phyloP scores from a whole-genome alignment of 2,329 filamentous ascomycete species.

The Penicillium decumbens region DNA sequence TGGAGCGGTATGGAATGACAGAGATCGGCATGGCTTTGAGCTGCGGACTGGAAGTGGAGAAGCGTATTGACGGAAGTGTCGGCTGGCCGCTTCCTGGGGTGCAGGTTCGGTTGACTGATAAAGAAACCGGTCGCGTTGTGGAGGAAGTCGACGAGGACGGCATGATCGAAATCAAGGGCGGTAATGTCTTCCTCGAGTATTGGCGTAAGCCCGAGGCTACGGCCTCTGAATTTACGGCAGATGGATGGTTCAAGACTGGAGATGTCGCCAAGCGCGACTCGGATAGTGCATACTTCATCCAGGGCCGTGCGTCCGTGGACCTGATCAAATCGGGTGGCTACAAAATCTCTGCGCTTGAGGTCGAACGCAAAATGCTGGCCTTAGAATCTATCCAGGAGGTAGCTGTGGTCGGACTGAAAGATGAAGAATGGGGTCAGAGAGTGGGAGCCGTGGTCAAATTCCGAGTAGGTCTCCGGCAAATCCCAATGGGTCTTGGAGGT shows the following conservation, averaged over 20 bases:
- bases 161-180: conserved; percentile 43
- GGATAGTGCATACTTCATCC: conserved; percentile 48
- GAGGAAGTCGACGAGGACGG: conserved; percentile 36
- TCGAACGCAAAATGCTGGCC: conserved; percentile 51
- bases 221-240: conserved; percentile 43
- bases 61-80: conserved; percentile 47
- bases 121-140: conserved; percentile 34
- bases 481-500: neutral
- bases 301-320: conserved; percentile 51
- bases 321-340: conserved; percentile 55
- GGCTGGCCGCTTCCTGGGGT: conserved; percentile 48
- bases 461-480: conserved; percentile 9
- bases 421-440: conserved; percentile 53
- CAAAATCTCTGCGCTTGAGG: conserved; percentile 53
- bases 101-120: conserved; percentile 44
- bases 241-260: conserved; percentile 50
- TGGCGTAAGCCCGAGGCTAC: conserved; percentile 46
- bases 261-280: conserved; percentile 40
- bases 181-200: conserved; percentile 43
- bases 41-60: conserved; percentile 39
- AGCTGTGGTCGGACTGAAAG: conserved; percentile 51
- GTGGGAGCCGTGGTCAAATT: conserved; percentile 52
- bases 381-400: conserved; percentile 49
- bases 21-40: conserved; percentile 50
- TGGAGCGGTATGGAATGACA: conserved; percentile 50